Conservation (phyloP, 129 eudicot species). For the Arctium lappa region DNA sequence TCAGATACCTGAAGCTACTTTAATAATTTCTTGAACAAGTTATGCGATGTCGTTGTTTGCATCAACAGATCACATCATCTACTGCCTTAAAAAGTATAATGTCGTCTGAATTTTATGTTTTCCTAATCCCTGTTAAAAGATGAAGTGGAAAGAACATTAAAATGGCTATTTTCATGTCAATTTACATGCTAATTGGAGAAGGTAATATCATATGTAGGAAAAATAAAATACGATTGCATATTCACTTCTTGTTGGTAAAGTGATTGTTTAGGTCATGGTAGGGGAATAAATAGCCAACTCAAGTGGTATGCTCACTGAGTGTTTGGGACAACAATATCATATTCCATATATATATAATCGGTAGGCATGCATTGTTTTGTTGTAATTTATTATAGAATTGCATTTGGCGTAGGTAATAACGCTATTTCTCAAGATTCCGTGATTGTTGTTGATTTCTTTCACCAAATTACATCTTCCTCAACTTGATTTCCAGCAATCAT, state of each 20-base stretch:
- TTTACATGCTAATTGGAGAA: conserved; percentile 1
- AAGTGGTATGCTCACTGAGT: background rate
- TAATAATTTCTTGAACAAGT: no score
- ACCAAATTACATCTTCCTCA: conserved; percentile 45
- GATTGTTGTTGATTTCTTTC: conserved; percentile 40
- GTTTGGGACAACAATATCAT: background rate
- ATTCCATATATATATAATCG: background rate
- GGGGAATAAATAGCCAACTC: background rate
- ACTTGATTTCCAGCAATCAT: conserved; percentile 86
- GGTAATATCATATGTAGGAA: background rate
- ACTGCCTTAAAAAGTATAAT: no score
- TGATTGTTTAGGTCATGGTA: background rate
- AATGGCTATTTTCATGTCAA: background rate
- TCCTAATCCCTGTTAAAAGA: background rate
- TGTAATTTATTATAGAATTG: conserved; percentile 20
- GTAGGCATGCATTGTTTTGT: conserved; percentile 17
- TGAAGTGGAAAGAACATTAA: background rate
- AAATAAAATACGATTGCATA: background rate
- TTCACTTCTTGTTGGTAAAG: background rate
- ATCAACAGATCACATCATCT: no score
- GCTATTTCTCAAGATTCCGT: conserved; percentile 29
- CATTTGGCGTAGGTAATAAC: conserved; percentile 38
- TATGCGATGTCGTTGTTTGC: no score
- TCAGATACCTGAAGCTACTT: background rate
- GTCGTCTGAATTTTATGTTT: no score